These are phyloP conservation scores for Leishmania tarentolae DNA, from an alignment of 208 protist genomes.

Conservation along the genomic window DNA sequence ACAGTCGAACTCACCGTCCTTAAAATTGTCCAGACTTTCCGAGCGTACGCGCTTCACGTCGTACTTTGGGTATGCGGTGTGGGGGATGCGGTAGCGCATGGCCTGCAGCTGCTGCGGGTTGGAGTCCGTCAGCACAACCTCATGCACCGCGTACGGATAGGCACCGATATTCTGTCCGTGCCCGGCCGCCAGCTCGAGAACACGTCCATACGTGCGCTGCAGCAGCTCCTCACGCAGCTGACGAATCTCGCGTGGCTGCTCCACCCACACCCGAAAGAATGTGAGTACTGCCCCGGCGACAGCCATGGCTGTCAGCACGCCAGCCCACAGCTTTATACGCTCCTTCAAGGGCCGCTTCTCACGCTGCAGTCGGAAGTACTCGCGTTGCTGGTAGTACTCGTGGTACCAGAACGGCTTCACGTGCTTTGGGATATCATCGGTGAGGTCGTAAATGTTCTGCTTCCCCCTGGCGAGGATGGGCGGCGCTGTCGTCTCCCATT, in stretches of 20 bases:
- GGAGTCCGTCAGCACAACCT: slow-evolving; percentile 83
- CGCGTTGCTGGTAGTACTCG: slow-evolving; percentile 88
- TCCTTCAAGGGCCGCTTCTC: slow-evolving; percentile 79
- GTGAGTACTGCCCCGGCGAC: slow-evolving; percentile 53
- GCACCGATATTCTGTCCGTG: slow-evolving; percentile 91
- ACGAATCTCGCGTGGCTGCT: slow-evolving; percentile 81
- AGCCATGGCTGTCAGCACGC: slow-evolving; percentile 33
- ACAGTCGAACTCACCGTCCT: slow-evolving; percentile 88
- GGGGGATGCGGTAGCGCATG: slow-evolving; percentile 78
- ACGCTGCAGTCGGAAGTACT: slow-evolving; percentile 86
- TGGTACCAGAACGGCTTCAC: slow-evolving; percentile 89
- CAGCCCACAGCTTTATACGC: slow-evolving; percentile 43
- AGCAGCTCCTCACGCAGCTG: slow-evolving; percentile 83
- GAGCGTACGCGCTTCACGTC: slow-evolving; percentile 80
- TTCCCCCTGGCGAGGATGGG: slow-evolving; percentile 79
- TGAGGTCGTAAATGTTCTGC: slow-evolving; percentile 86
- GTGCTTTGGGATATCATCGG: slow-evolving; percentile 87
- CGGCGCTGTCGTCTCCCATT: slow-evolving; percentile 72
- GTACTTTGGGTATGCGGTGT: slow-evolving; percentile 87
- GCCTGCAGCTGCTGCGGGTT: slow-evolving; percentile 88
- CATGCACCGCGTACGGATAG: slow-evolving; percentile 90
- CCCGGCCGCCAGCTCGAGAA: slow-evolving; percentile 87
- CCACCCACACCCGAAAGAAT: slow-evolving; percentile 84
- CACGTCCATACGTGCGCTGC: slow-evolving; percentile 83
- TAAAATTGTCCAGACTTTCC: slow-evolving; percentile 78